Evolutionary conservation across 2,329 filamentous ascomycete genomes (phyloP).

Genomic region (Colletotrichum sp.): DNA sequence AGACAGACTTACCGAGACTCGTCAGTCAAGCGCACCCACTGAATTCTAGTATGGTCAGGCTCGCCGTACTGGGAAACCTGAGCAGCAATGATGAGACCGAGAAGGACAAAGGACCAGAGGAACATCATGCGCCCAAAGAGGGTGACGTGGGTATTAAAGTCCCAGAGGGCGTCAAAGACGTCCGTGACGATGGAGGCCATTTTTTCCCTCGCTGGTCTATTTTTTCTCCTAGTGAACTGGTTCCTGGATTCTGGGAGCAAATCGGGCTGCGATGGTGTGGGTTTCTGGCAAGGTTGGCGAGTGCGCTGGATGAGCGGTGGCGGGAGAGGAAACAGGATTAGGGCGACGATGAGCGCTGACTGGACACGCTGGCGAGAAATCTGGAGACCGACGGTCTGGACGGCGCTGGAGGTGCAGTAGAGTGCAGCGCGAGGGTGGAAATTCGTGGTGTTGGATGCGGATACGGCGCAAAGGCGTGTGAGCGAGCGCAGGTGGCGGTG

Average conservation of each 20-base stretch:
- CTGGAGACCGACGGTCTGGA: not conserved
- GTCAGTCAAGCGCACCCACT: conserved; percentile 23
- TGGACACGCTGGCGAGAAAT: not conserved
- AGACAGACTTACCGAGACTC: conserved; percentile 19
- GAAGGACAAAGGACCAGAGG: conserved; percentile 22
- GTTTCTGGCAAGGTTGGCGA: not conserved
- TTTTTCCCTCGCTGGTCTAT: not conserved
- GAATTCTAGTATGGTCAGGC: conserved; percentile 9
- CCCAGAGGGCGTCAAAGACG: conserved; percentile 7
- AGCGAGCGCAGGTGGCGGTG: not conserved
- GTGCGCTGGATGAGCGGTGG: not conserved
- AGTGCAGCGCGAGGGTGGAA: not conserved
- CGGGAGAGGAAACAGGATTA: not conserved
- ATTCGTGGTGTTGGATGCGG: not conserved
- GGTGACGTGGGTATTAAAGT: conserved; percentile 17
- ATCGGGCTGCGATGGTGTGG: not conserved
- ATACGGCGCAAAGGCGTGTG: not conserved
- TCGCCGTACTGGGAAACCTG: conserved; percentile 24
- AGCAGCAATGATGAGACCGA: conserved; percentile 25
- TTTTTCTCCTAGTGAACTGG: not conserved
- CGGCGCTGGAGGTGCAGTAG: not conserved
- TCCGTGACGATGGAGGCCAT: conserved; percentile 4
- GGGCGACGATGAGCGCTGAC: not conserved
- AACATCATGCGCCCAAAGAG: conserved; percentile 24
- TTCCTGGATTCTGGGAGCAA: not conserved